phyloP scores from a whole-genome alignment of 1,284 basidiomycete species.

The Mycosarcoma maydis region DNA sequence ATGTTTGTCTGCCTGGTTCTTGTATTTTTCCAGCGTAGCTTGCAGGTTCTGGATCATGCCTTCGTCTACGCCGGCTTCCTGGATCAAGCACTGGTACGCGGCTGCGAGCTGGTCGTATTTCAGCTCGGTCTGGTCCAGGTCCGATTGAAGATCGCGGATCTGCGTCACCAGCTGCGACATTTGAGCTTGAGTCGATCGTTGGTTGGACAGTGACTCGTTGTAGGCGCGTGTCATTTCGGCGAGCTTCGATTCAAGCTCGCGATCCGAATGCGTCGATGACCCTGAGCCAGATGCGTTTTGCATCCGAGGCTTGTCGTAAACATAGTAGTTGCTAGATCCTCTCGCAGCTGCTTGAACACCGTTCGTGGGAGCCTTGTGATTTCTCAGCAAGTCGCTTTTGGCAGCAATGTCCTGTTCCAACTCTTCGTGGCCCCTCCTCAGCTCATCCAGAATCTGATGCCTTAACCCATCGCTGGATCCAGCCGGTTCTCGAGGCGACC shows the following conservation, averaged over 20 bases:
- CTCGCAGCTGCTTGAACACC: constrained; percentile 1
- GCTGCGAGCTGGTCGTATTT: constrained; percentile 48
- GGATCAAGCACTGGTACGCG: constrained; percentile 38
- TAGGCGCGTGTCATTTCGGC: constrained; percentile 74
- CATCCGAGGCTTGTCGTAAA: constrained; percentile 35
- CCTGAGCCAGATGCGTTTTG: background rate
- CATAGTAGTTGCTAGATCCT: constrained; percentile 43
- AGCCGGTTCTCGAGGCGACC: constrained; percentile 15
- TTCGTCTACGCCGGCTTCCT: constrained; percentile 52
- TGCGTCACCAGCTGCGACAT: constrained; percentile 83
- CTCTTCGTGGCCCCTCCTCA: constrained; percentile 70
- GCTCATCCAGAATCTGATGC: constrained; percentile 75
- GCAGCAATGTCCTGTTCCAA: constrained; percentile 61
- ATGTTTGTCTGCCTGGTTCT: constrained; percentile 52
- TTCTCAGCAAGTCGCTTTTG: constrained; percentile 57
- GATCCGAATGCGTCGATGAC: background rate
- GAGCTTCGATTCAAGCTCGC: constrained; percentile 77
- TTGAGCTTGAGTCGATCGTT: constrained; percentile 82
- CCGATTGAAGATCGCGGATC: constrained; percentile 80
- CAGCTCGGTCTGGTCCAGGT: constrained; percentile 81
- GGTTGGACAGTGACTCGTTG: constrained; percentile 77
- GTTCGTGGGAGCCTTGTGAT: constrained; percentile 32
- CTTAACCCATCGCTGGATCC: constrained; percentile 72
- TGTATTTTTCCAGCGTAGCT: constrained; percentile 44
- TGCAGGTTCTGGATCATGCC: constrained; percentile 41